Percentiles rank a stretch among this genome's conserved stretches.
phyloP scores from a whole-genome alignment of 2,329 filamentous ascomycete genomes.

The Claviceps lovelessii region DNA sequence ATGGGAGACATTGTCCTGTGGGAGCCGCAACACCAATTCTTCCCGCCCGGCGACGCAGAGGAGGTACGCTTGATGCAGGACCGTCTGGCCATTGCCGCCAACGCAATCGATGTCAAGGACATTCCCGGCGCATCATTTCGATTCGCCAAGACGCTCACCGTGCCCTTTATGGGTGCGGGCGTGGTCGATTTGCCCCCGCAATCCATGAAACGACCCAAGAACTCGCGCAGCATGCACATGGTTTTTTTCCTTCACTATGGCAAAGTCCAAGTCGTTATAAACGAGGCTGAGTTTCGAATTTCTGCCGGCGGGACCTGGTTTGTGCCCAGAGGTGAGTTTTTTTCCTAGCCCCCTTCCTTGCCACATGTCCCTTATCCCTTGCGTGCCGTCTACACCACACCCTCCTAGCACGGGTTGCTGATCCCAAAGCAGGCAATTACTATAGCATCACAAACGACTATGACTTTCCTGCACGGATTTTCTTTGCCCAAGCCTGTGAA shows the following conservation, averaged over 20 bases:
- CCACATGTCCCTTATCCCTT: conserved; percentile 1
- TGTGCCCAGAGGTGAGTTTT: conserved; percentile 71
- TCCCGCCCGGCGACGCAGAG: conserved; percentile 41
- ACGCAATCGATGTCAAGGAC: conserved; percentile 41
- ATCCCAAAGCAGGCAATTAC: conserved; percentile 56
- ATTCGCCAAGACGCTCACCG: conserved; percentile 75
- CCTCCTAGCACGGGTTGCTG: background rate
- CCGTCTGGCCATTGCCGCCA: conserved; percentile 40
- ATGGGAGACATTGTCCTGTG: conserved; percentile 50
- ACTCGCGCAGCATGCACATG: conserved; percentile 92
- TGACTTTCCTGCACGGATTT: conserved; percentile 58
- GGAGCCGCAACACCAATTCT: conserved; percentile 41
- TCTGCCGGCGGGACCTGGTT: conserved; percentile 84
- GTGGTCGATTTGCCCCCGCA: conserved; percentile 78
- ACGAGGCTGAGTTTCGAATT: conserved; percentile 65
- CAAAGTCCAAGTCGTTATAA: conserved; percentile 64
- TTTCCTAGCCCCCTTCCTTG: background rate
- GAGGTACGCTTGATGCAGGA: conserved; percentile 39
- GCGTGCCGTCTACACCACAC: background rate
- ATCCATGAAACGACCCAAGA: conserved; percentile 77
- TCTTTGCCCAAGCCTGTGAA: conserved; percentile 83
- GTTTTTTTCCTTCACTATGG: conserved; percentile 83
- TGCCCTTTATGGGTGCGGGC: conserved; percentile 78
- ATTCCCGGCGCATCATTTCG: conserved; percentile 59
- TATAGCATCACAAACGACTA: conserved; percentile 82